These are phyloP conservation scores for Sordaria brevicollis DNA, from an alignment of 495 filamentous ascomycete genomes.

Conservation along the genomic window DNA sequence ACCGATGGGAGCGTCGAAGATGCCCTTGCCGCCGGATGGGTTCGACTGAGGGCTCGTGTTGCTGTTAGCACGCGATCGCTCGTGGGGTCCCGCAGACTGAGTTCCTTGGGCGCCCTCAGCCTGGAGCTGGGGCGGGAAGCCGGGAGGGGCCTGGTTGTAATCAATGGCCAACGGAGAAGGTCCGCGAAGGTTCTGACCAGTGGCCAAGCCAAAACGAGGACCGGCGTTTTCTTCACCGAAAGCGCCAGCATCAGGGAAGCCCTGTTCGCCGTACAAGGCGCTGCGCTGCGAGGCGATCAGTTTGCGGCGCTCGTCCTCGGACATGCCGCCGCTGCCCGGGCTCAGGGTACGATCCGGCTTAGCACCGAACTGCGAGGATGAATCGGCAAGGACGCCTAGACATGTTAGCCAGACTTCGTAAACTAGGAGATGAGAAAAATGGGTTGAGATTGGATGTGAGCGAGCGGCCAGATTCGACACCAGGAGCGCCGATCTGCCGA, in stretches of 20 bases:
- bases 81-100: conserved; percentile 42
- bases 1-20: conserved; percentile 52
- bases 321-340: conserved; percentile 59
- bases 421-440: conserved; percentile 3
- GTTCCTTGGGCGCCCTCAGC: conserved; percentile 26
- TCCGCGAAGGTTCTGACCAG: conserved; percentile 46
- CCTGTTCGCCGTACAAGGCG: conserved; percentile 74
- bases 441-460: neutral
- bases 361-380: conserved; percentile 47
- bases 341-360: conserved; percentile 90
- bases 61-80: conserved; percentile 74
- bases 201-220: conserved; percentile 39
- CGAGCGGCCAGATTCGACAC: neutral
- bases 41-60: conserved; percentile 66
- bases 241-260: conserved; percentile 47
- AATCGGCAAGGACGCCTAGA: conserved; percentile 72
- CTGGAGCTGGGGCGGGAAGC: conserved; percentile 41
- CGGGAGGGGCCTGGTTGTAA: conserved; percentile 32
- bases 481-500: conserved; percentile 2
- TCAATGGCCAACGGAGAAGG: conserved; percentile 43
- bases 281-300: conserved; percentile 91
- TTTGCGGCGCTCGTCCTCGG: conserved; percentile 91
- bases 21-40: conserved; percentile 52
- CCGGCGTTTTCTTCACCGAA: conserved; percentile 53
- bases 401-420: conserved; percentile 26